A percentile compares a stretch with the other conserved stretches of the same genome.
These are phyloP conservation scores for Flaveria linearis DNA, from an alignment of 129 eudicot genomes.

Conservation along the genomic window DNA sequence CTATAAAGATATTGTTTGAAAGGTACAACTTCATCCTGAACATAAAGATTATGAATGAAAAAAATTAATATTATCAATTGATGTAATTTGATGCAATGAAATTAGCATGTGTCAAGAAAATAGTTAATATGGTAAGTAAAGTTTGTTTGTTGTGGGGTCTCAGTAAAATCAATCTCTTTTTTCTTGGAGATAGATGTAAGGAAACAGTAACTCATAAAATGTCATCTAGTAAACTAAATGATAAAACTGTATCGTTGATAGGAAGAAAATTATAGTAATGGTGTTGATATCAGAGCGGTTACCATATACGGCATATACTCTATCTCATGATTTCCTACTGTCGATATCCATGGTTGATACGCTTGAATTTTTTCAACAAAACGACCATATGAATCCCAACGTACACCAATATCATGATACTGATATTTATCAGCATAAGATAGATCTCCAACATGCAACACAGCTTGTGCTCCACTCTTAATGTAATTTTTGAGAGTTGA, in stretches of 20 bases:
- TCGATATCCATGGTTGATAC: slow-evolving; percentile 94
- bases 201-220: not conserved
- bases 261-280: not conserved
- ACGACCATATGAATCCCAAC: slow-evolving; percentile 98
- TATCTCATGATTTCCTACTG: slow-evolving; percentile 93
- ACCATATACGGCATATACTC: slow-evolving; percentile 97
- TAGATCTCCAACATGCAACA: slow-evolving; percentile 91
- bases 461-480: slow-evolving; percentile 71
- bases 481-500: slow-evolving; percentile 81
- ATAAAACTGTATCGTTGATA: not conserved
- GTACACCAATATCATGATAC: slow-evolving; percentile 73
- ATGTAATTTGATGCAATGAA: not conserved
- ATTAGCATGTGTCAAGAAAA: not conserved
- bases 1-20: slow-evolving; percentile 82
- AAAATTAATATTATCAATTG: not conserved
- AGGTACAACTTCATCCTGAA: slow-evolving; percentile 73
- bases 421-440: slow-evolving; percentile 87
- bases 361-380: slow-evolving; percentile 76
- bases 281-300: slow-evolving; percentile 4
- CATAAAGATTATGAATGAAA: slow-evolving; percentile 6
- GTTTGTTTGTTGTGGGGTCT: too few species aligned
- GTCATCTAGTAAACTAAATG: not conserved
- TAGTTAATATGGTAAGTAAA: too few species aligned
- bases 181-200: not conserved
- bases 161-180: too few species aligned